phyloP scores from a whole-genome alignment of 202 grass and related monocot genomes.

The Carex arenaria region DNA sequence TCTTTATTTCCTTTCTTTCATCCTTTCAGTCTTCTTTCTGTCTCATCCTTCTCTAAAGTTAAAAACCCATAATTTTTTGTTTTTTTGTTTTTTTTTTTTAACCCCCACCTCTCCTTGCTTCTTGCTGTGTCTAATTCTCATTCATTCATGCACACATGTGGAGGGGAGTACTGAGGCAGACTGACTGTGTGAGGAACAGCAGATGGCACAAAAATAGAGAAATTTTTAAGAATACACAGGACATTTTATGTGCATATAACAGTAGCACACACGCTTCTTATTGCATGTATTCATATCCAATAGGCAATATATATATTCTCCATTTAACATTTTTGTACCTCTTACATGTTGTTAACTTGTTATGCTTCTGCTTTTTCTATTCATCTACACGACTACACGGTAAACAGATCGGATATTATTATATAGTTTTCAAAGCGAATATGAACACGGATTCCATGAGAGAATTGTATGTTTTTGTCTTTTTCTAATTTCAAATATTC shows the following conservation, averaged over 20 bases:
- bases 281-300: neutral
- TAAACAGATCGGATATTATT: too few relatives aligned
- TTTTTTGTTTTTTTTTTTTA: neutral
- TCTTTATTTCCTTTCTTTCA: slow-evolving; percentile 76
- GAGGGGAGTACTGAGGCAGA: slow-evolving; percentile 6
- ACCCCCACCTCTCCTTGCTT: neutral
- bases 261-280: neutral
- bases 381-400: too few relatives aligned
- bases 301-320: neutral
- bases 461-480: too few relatives aligned
- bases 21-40: slow-evolving; percentile 77
- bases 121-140: neutral
- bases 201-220: slow-evolving; percentile 7
- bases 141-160: slow-evolving; percentile 18
- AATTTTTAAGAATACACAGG: neutral
- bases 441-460: too few relatives aligned
- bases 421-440: too few relatives aligned
- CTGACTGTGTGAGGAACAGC: neutral
- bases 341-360: neutral
- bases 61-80: neutral
- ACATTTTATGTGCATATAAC: neutral
- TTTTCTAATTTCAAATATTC: too few relatives aligned
- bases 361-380: neutral
- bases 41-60: slow-evolving; percentile 46
- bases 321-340: neutral